phyloP scores from a whole-genome alignment of 1,284 basidiomycete genomes.

The Pterulicium gracile region DNA sequence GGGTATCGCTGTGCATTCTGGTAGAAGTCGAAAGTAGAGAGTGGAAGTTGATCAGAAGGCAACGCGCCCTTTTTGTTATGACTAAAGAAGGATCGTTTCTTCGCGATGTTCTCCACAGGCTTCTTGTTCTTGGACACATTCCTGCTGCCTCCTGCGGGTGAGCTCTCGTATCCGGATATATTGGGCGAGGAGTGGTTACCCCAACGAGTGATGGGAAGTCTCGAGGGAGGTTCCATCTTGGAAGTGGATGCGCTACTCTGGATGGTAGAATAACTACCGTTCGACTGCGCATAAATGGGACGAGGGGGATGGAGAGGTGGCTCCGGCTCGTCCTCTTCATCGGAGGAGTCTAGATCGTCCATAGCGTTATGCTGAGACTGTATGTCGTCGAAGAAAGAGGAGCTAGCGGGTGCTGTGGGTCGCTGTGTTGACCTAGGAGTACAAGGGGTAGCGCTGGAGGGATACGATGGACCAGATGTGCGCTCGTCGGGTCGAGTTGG shows the following conservation, averaged over 20 bases:
- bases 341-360: conserved; percentile 55
- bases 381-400: conserved; percentile 67
- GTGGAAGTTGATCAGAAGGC: not conserved
- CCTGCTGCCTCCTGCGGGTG: not conserved
- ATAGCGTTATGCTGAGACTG: conserved; percentile 58
- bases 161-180: not conserved
- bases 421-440: conserved; percentile 34
- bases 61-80: not conserved
- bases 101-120: not conserved
- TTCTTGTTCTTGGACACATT: not conserved
- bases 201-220: not conserved
- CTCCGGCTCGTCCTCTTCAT: conserved; percentile 25
- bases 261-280: not conserved
- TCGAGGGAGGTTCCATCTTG: not conserved
- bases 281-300: not conserved
- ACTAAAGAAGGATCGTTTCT: not conserved
- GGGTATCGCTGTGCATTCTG: not conserved
- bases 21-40: not conserved
- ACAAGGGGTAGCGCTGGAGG: conserved; percentile 25
- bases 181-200: conserved; percentile 1
- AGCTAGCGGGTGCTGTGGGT: conserved; percentile 42
- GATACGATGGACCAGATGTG: conserved; percentile 18
- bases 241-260: not conserved
- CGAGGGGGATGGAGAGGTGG: conserved; percentile 2
- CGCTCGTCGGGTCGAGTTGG: conserved; percentile 19